Evolutionary conservation across 176 grass and related monocot species (phyloP).

Genomic region (Aegilops speltoides): DNA sequence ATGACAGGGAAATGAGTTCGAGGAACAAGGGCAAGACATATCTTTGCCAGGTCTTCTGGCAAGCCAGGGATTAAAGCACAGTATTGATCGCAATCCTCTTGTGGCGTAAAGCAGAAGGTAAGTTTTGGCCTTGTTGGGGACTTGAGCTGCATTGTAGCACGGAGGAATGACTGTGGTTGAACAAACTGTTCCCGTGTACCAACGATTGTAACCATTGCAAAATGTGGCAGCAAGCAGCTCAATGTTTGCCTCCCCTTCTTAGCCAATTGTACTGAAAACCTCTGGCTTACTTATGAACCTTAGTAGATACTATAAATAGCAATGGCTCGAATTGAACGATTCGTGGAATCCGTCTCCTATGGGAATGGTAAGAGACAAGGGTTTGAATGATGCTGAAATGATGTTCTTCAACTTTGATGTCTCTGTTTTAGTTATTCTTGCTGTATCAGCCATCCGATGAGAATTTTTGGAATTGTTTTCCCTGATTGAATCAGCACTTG

Average conservation of each 20-base stretch:
- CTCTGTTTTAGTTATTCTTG: constrained; percentile 54
- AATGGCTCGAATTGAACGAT: constrained; percentile 56
- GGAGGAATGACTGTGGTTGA: constrained; percentile 30
- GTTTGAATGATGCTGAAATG: constrained; percentile 71
- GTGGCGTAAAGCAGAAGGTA: constrained; percentile 21
- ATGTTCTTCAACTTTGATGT: constrained; percentile 63
- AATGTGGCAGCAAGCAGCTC: constrained; percentile 35
- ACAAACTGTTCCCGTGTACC: constrained; percentile 24
- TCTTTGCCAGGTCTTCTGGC: constrained; percentile 87
- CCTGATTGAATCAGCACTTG: constrained; percentile 31
- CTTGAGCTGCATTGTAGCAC: constrained; percentile 34
- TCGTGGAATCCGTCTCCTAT: constrained; percentile 91
- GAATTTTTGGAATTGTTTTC: constrained; percentile 39
- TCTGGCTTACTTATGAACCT: constrained; percentile 1
- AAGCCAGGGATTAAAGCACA: constrained; percentile 77
- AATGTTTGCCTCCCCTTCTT: constrained; percentile 26
- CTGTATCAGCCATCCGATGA: constrained; percentile 74
- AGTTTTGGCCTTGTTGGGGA: constrained; percentile 46
- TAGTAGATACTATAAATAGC: constrained; percentile 48
- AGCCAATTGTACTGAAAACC: constrained; percentile 23
- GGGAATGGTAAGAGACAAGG: constrained; percentile 76
- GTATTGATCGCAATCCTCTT: constrained; percentile 27
- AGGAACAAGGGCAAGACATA: constrained; percentile 76
- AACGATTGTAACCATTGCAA: constrained; percentile 46
- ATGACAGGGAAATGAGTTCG: constrained; percentile 56